Evolutionary conservation across 2,329 filamentous ascomycete species (phyloP), one percentile per base, ranked within the genome.

Genomic region (Juglanconis oblonga): DNA sequence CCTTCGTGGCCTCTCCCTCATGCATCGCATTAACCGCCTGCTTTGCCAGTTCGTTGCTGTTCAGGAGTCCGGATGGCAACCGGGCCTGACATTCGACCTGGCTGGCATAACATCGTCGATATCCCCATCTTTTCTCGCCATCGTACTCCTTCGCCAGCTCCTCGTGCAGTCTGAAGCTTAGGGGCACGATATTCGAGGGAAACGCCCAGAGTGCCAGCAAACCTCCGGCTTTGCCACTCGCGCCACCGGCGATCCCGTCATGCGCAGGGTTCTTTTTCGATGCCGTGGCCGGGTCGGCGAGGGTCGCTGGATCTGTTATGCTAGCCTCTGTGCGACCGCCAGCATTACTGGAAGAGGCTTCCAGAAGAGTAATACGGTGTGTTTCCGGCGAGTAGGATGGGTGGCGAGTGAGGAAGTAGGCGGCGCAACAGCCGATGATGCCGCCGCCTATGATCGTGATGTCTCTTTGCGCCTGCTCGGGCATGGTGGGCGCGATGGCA

Each of bases 151-250:
- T 78, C 13, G 89, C 86, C 3, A 88, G 76, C 67, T 91, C 82
- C 35, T 84, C 83, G 68, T 93, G 90, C 24, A 92, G 76, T 56
- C 76, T 77, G 71, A 89, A 92, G 69, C 86, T 89, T 55, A 93
- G 74, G 0, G 87, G 87, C 1, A 91, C 89, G 50, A 92, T 86
- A 65, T 80, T 85, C 57, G 76, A 79, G 0, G 89, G 89, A 67
- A 91, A 92, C 4, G 89, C 89, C 88, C 89, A 92, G 10, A 88
- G 74, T 3, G 87, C 90, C 4, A 92, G 79, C 8, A 92, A 75
- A 4, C 90, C 90, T 8, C 89, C 90, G 1, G 90, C 90, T 75
- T 92, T 92, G 33, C 90, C 90, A 45, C 87, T 91, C 31, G 90
- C 89, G 29, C 88, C 90, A 33, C 88, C 87, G 3, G 89, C 90